These are phyloP conservation scores for Exophiala sp. DNA, from an alignment of 2,329 filamentous ascomycete species.

Conservation along the genomic window DNA sequence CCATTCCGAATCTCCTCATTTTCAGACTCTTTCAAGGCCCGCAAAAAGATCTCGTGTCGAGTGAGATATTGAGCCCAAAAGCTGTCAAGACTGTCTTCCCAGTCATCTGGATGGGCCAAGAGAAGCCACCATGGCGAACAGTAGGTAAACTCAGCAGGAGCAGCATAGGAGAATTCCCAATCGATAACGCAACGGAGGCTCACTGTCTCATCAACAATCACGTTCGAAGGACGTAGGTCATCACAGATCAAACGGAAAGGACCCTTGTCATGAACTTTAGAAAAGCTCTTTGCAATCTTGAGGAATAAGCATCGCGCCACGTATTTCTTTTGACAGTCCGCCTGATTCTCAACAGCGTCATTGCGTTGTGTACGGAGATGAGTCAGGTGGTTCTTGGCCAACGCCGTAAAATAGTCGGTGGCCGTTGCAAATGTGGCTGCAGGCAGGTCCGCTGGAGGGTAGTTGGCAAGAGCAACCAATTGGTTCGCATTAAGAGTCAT, in stretches of 20 bases:
- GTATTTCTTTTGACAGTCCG: constrained; percentile 31
- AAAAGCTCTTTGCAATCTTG: constrained; percentile 13
- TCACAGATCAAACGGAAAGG: constrained; percentile 29
- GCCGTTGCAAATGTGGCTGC: constrained; percentile 26
- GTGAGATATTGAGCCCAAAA: no score
- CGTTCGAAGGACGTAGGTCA: constrained; percentile 28
- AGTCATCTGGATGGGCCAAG: no score
- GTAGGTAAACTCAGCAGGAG: no score
- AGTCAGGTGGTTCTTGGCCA: constrained; percentile 29
- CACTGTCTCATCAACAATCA: no score
- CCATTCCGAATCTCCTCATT: no score
- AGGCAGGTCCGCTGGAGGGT: constrained; percentile 25
- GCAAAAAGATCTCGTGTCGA: no score
- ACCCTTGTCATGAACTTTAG: constrained; percentile 16
- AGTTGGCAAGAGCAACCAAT: constrained; percentile 26
- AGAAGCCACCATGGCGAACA: no score
- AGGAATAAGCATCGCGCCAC: constrained; percentile 29
- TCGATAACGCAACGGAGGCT: no score
- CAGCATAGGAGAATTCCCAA: no score
- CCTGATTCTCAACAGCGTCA: constrained; percentile 27
- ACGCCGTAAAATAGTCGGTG: constrained; percentile 30
- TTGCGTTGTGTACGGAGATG: constrained; percentile 32
- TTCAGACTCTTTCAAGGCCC: no score
- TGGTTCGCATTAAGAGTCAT: constrained; percentile 32
- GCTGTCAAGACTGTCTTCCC: no score